These are phyloP conservation scores for Meripilus lineatus DNA, from an alignment of 1,284 basidiomycete species.

Conservation along the genomic window DNA sequence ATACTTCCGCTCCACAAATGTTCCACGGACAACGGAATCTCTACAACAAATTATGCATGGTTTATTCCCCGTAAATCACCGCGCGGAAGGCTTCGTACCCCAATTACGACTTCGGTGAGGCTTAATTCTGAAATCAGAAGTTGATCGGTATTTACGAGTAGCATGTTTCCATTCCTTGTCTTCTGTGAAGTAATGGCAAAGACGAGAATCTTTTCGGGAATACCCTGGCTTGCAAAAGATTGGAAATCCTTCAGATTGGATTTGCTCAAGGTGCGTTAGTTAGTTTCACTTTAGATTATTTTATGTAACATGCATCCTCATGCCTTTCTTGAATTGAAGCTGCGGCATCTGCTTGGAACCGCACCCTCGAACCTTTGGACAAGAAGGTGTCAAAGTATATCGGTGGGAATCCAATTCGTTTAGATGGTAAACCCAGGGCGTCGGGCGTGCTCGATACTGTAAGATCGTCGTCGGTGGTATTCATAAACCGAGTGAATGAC, in stretches of 20 bases:
- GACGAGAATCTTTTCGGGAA: conserved; percentile 78
- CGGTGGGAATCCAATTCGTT: conserved; percentile 61
- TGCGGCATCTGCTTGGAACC: conserved; percentile 64
- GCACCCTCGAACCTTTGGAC: conserved; percentile 60
- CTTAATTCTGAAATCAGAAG: neutral
- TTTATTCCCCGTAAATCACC: conserved; percentile 56
- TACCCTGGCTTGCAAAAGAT: conserved; percentile 58
- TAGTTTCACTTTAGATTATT: neutral
- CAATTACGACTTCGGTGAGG: conserved; percentile 54
- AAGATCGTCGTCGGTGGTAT: conserved; percentile 13
- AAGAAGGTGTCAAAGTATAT: conserved; percentile 64
- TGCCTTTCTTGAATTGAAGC: conserved; percentile 33
- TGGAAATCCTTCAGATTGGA: conserved; percentile 56
- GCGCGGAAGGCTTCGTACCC: conserved; percentile 41
- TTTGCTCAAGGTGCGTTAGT: conserved; percentile 51
- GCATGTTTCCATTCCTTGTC: neutral
- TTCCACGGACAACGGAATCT: conserved; percentile 74
- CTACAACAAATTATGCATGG: conserved; percentile 72
- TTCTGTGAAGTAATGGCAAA: conserved; percentile 46
- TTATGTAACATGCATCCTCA: neutral
- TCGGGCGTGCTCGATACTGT: conserved; percentile 81
- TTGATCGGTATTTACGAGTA: neutral
- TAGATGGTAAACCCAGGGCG: conserved; percentile 74
- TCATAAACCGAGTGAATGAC: neutral
- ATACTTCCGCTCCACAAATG: conserved; percentile 74